phyloP scores from a whole-genome alignment of 2,329 filamentous ascomycete genomes.

The Claviceps fusiformis region DNA sequence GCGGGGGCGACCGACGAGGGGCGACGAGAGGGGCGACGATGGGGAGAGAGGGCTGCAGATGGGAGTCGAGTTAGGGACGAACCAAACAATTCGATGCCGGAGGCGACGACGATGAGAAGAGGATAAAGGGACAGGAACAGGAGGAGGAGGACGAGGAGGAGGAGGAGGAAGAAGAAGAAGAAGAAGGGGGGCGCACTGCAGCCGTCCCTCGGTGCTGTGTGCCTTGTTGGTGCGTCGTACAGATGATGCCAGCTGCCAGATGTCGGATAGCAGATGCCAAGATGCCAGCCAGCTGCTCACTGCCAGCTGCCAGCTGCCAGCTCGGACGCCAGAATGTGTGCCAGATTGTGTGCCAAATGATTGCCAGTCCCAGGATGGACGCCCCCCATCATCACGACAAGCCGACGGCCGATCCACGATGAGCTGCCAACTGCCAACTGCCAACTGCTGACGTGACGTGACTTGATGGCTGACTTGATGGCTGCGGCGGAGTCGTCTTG shows the following conservation, averaged over 20 bases:
- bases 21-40: neutral
- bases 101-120: too few relatives aligned
- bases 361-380: neutral
- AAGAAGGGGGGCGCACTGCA: neutral
- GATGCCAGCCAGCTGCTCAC: neutral
- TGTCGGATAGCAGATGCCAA: neutral
- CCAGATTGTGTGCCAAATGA: neutral
- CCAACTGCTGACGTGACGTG: neutral
- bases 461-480: too few relatives aligned
- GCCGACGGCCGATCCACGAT: neutral
- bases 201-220: too few relatives aligned
- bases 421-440: too few relatives aligned
- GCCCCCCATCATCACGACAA: conserved; percentile 1
- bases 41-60: neutral
- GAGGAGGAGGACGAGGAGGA: too few relatives aligned
- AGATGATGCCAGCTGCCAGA: neutral
- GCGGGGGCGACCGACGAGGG: too few relatives aligned
- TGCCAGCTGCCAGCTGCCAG: neutral
- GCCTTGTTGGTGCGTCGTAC: neutral
- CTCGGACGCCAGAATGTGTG: too few relatives aligned
- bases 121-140: too few relatives aligned
- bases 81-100: too few relatives aligned
- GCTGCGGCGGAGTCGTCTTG: neutral
- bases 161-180: too few relatives aligned
- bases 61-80: too few relatives aligned